These are phyloP conservation scores for Combretum micranthum DNA, from an alignment of 345 rosid species.

Conservation along the genomic window DNA sequence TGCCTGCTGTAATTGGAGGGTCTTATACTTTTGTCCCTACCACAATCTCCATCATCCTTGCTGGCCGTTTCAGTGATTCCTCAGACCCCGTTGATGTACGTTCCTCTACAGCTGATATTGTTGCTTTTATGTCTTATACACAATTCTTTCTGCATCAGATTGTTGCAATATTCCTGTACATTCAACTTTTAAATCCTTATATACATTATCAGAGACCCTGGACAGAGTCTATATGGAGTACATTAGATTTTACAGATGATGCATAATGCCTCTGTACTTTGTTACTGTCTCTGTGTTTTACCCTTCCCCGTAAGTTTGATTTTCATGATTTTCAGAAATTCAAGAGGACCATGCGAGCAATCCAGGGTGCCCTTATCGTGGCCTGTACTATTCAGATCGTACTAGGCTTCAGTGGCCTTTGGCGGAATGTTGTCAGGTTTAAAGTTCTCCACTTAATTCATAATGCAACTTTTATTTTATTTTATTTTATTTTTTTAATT, in stretches of 20 bases:
- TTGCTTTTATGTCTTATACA: too few relatives aligned
- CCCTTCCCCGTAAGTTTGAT: neutral
- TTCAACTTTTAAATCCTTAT: too few relatives aligned
- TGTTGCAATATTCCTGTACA: too few relatives aligned
- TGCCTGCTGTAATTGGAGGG: conserved; percentile 94
- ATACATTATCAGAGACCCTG: too few relatives aligned
- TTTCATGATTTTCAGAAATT: conserved; percentile 45
- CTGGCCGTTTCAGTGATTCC: conserved; percentile 69
- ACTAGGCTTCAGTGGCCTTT: conserved; percentile 97
- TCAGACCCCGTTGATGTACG: conserved; percentile 64
- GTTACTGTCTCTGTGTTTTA: too few relatives aligned
- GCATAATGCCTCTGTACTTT: too few relatives aligned
- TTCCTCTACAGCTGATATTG: conserved; percentile 6
- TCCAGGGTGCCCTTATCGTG: conserved; percentile 93
- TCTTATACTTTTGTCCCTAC: conserved; percentile 95
- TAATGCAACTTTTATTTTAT: neutral
- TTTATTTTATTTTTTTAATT: conserved; percentile 8
- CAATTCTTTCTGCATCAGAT: too few relatives aligned
- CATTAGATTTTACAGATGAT: neutral
- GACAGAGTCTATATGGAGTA: too few relatives aligned
- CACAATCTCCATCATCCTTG: conserved; percentile 88
- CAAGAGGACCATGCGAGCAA: conserved; percentile 83
- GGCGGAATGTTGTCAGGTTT: conserved; percentile 91
- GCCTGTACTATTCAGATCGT: conserved; percentile 96
- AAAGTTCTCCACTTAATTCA: conserved; percentile 6